These are phyloP conservation scores for Termitomyces sp. DNA, from an alignment of 1,284 basidiomycete genomes.

Conservation along the genomic window DNA sequence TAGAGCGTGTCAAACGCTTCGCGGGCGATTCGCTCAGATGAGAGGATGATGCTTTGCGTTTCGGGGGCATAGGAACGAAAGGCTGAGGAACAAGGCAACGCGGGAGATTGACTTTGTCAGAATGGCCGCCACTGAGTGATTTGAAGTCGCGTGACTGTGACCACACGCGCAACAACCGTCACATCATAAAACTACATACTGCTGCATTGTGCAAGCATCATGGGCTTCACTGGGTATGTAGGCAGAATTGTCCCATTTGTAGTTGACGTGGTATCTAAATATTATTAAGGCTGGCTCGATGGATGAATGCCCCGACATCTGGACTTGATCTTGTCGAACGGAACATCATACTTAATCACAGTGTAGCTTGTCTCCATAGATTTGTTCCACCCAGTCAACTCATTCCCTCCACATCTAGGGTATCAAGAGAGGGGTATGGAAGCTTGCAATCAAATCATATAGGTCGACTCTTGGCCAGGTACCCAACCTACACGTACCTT, in stretches of 20 bases:
- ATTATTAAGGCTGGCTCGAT: conserved; percentile 58
- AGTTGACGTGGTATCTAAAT: conserved; percentile 11
- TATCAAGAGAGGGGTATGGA: conserved; percentile 55
- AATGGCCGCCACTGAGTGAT: too few relatives aligned
- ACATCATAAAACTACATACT: neutral
- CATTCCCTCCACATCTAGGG: conserved; percentile 38
- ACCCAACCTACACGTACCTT: conserved; percentile 43
- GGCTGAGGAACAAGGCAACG: neutral
- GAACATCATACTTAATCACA: conserved; percentile 67
- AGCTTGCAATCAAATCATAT: conserved; percentile 63
- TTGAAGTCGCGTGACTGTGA: conserved; percentile 21
- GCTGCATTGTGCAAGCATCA: conserved; percentile 18
- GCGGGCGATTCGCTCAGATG: conserved; percentile 21
- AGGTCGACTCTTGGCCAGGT: conserved; percentile 58
- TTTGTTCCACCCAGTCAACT: neutral
- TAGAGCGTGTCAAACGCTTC: conserved; percentile 22
- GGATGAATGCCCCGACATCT: conserved; percentile 71
- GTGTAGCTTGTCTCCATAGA: conserved; percentile 33
- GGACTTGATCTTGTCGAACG: conserved; percentile 62
- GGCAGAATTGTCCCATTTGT: conserved; percentile 31
- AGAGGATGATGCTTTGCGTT: conserved; percentile 39
- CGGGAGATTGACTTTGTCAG: too few relatives aligned
- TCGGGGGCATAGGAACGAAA: conserved; percentile 28
- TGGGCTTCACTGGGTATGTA: conserved; percentile 71
- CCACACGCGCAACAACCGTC: conserved; percentile 23